Percentiles rank a stretch among this genome's conserved stretches.
phyloP scores from a whole-genome alignment of 2,329 filamentous ascomycete genomes.

The Parasarocladium wereldwijsianum region DNA sequence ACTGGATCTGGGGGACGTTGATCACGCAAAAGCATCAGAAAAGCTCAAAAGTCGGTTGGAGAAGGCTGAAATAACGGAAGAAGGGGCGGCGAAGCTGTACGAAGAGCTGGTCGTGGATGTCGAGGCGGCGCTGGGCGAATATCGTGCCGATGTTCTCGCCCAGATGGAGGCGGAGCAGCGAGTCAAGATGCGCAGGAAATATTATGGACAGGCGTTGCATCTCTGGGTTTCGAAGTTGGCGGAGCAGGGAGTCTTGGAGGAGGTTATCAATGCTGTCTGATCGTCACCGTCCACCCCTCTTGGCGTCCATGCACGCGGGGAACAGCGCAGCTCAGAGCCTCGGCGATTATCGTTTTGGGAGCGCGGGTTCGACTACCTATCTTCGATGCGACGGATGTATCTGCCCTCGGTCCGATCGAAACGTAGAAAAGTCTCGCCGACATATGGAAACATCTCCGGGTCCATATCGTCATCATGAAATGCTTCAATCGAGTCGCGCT shows the following conservation, averaged over 20 bases:
- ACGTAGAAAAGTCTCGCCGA: too few relatives aligned
- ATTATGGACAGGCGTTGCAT: conserved; percentile 56
- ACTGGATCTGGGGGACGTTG: conserved; percentile 13
- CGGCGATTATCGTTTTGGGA: too few relatives aligned
- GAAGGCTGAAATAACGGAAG: background rate
- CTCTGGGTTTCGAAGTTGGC: conserved; percentile 56
- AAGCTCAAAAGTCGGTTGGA: conserved; percentile 3
- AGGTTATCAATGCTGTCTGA: conserved; percentile 21
- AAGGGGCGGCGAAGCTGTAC: conserved; percentile 20
- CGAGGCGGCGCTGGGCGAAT: conserved; percentile 25
- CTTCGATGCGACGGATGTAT: too few relatives aligned
- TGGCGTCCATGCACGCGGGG: too few relatives aligned
- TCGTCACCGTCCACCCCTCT: too few relatives aligned
- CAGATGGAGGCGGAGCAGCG: conserved; percentile 32
- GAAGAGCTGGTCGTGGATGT: conserved; percentile 25
- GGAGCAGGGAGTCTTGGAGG: conserved; percentile 44
- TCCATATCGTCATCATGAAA: too few relatives aligned
- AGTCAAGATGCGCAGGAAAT: conserved; percentile 41
- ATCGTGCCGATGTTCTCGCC: conserved; percentile 30
- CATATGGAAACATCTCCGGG: too few relatives aligned
- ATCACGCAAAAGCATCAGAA: conserved; percentile 9
- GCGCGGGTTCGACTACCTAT: too few relatives aligned
- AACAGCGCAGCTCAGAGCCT: too few relatives aligned
- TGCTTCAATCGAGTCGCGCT: too few relatives aligned
- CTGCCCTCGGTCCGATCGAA: too few relatives aligned